Evolutionary conservation across 2,329 filamentous ascomycete genomes (phyloP).

Genomic region (Pezicula rhizophila): DNA sequence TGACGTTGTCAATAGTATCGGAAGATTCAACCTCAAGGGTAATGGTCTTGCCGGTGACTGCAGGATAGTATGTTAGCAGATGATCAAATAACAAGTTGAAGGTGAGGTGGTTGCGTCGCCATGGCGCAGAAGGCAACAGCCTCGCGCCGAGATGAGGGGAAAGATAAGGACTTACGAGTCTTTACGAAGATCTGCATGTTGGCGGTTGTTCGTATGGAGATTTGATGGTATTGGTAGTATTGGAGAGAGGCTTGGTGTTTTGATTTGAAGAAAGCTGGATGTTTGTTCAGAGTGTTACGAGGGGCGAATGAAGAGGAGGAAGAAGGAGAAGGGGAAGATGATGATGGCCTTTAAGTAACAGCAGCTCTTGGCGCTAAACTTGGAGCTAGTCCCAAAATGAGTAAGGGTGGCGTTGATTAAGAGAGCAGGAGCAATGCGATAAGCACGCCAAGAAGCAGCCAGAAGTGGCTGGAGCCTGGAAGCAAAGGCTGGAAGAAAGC

Average conservation of each 20-base stretch:
- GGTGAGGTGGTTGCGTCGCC: conserved; percentile 35
- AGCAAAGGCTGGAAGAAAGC: no score
- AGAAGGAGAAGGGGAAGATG: no score
- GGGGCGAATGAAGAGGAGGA: no score
- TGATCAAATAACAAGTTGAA: conserved; percentile 60
- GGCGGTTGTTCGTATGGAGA: conserved; percentile 7
- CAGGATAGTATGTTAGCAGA: conserved; percentile 53
- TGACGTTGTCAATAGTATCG: conserved; percentile 94
- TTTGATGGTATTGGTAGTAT: conserved; percentile 8
- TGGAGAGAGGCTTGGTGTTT: conserved; percentile 5
- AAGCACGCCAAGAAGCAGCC: no score
- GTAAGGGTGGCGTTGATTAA: no score
- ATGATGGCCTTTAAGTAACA: no score
- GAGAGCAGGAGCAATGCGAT: no score
- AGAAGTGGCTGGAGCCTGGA: no score
- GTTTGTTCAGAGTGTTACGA: not conserved
- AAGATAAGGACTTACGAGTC: conserved; percentile 63
- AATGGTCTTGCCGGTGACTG: conserved; percentile 87
- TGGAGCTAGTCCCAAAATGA: no score
- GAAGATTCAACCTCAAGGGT: conserved; percentile 83
- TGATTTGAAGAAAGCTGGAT: conserved; percentile 1
- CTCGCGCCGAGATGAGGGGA: conserved; percentile 27
- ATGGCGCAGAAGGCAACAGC: conserved; percentile 40
- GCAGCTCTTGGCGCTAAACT: no score
- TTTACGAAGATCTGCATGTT: conserved; percentile 97